These are phyloP conservation scores for Stagonosporopsis cucurbitacearum DNA, from an alignment of 2,329 filamentous ascomycete species.

Conservation along the genomic window DNA sequence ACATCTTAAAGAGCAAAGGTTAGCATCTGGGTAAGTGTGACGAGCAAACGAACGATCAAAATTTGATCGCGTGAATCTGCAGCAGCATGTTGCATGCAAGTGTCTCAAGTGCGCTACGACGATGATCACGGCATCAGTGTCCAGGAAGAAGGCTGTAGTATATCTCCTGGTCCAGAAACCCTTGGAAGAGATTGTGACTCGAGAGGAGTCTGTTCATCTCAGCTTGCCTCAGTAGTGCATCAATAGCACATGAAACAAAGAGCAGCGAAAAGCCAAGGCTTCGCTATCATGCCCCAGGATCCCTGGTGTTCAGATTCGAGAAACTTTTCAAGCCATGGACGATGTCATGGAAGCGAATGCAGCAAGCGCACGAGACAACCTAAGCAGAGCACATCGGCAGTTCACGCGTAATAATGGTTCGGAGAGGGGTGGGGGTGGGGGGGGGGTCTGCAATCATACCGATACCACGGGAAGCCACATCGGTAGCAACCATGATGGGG, in stretches of 20 bases:
- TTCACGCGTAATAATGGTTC: slow-evolving; percentile 62
- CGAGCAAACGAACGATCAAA: slow-evolving; percentile 58
- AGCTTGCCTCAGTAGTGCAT: slow-evolving; percentile 75
- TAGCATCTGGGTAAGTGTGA: slow-evolving; percentile 67
- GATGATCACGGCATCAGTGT: slow-evolving; percentile 52
- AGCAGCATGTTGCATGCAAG: slow-evolving; percentile 61
- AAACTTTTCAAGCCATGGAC: slow-evolving; percentile 86
- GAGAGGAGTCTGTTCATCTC: slow-evolving; percentile 76
- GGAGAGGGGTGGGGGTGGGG: slow-evolving; percentile 49
- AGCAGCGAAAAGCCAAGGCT: slow-evolving; percentile 70
- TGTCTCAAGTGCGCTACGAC: slow-evolving; percentile 62
- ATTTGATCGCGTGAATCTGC: slow-evolving; percentile 66
- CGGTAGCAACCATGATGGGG: slow-evolving; percentile 99
- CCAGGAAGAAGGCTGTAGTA: slow-evolving; percentile 57
- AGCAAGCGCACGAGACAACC: slow-evolving; percentile 77
- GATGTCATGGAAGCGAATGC: slow-evolving; percentile 83
- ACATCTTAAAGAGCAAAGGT: slow-evolving; percentile 90
- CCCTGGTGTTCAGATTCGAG: slow-evolving; percentile 79
- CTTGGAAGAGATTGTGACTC: slow-evolving; percentile 73
- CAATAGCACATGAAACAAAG: slow-evolving; percentile 73
- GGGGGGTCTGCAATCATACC: slow-evolving; percentile 84
- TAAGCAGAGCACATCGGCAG: slow-evolving; percentile 85
- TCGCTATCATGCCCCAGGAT: slow-evolving; percentile 87
- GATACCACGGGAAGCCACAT: slow-evolving; percentile 99
- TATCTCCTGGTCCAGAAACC: slow-evolving; percentile 70